Conservation (phyloP, 257 asterid species). For the Solanum pennellii region DNA sequence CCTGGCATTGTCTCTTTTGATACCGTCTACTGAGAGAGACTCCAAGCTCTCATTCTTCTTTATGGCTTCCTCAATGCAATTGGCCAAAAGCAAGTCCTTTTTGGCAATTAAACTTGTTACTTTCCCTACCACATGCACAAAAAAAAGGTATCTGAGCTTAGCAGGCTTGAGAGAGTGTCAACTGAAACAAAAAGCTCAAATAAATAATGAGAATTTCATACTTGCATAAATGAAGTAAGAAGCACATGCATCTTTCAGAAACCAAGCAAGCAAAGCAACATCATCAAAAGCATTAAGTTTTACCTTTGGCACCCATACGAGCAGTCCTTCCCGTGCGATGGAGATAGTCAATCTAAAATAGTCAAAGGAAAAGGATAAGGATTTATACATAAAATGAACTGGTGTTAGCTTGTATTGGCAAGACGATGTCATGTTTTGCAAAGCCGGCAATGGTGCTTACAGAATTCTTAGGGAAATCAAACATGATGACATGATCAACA, state of each 20-base stretch:
- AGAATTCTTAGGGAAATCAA: slow-evolving; percentile 87
- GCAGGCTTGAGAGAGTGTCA: not conserved
- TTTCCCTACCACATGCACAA: slow-evolving; percentile 44
- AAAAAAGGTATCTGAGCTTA: not conserved
- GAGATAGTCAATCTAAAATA: slow-evolving; percentile 75
- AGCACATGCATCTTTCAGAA: not conserved
- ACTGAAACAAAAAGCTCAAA: not conserved
- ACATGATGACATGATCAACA: slow-evolving; percentile 98
- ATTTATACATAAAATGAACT: not conserved
- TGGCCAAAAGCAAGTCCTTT: slow-evolving; percentile 53
- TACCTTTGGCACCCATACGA: slow-evolving; percentile 99
- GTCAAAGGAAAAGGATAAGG: not conserved
- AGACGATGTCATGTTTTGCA: not conserved
- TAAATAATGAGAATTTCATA: not conserved
- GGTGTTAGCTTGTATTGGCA: not conserved
- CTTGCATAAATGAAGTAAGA: not conserved
- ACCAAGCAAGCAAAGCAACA: not conserved
- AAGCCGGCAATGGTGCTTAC: slow-evolving; percentile 31
- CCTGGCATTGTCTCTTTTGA: slow-evolving; percentile 73
- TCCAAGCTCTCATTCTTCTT: slow-evolving; percentile 89
- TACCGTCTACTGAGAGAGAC: slow-evolving; percentile 63
- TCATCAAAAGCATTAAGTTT: not conserved
- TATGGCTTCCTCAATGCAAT: slow-evolving; percentile 75
- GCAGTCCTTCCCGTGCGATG: slow-evolving; percentile 99
- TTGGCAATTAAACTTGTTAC: slow-evolving; percentile 84